These are phyloP conservation scores for Talaromyces sp. DNA, from an alignment of 2,329 filamentous ascomycete species.

Conservation along the genomic window DNA sequence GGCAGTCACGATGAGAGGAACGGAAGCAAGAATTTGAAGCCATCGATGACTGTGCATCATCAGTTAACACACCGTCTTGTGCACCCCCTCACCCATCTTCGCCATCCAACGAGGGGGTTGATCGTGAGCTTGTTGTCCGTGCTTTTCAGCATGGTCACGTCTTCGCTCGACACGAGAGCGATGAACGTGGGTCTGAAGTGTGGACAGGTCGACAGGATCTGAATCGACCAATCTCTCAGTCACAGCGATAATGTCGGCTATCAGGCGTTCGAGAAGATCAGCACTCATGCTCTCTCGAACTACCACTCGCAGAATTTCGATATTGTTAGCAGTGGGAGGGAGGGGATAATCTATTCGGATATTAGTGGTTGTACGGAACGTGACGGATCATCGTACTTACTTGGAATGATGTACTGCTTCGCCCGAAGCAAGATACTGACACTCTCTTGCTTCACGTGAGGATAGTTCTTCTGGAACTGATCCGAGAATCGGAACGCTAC, in stretches of 20 bases:
- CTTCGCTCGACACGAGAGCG: constrained; percentile 41
- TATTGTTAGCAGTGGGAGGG: constrained; percentile 58
- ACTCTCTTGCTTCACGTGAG: constrained; percentile 61
- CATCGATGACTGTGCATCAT: not conserved
- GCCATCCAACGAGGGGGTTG: not conserved
- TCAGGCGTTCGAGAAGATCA: constrained; percentile 62
- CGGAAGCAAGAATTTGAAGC: not conserved
- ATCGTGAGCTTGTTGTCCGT: constrained; percentile 4
- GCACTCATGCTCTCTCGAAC: constrained; percentile 65
- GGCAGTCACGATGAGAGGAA: not conserved
- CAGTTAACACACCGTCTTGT: constrained; percentile 23
- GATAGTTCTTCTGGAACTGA: constrained; percentile 57
- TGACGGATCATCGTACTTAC: constrained; percentile 32
- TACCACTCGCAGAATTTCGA: constrained; percentile 64
- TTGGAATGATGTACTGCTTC: constrained; percentile 68
- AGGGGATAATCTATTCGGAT: constrained; percentile 56
- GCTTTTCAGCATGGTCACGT: constrained; percentile 22
- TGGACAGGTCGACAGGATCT: constrained; percentile 50
- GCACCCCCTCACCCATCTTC: constrained; percentile 20
- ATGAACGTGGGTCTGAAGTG: constrained; percentile 41
- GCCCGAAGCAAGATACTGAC: constrained; percentile 61
- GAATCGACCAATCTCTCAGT: constrained; percentile 59
- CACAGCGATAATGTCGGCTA: constrained; percentile 58
- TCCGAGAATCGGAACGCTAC: constrained; percentile 64
- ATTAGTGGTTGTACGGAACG: not conserved